phyloP scores from a whole-genome alignment of 768 basidiomycete genomes.

The Coprinopsis marcescibilis region DNA sequence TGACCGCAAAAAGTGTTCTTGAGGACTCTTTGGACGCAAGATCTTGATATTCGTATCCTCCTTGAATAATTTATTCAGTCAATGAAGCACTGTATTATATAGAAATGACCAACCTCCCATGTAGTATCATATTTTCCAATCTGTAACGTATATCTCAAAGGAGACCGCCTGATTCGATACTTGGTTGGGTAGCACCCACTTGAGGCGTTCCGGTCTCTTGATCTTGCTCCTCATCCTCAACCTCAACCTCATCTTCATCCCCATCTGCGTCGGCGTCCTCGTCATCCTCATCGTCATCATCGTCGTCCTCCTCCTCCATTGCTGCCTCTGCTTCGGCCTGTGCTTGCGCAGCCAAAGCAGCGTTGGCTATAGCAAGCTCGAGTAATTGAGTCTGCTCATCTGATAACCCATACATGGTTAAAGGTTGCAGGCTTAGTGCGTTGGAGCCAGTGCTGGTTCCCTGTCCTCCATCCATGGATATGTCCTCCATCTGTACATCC shows the following conservation, averaged over 20 bases:
- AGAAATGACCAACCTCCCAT: background rate
- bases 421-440: constrained; percentile 26
- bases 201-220: constrained; percentile 9
- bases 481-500: constrained; percentile 7
- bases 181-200: background rate
- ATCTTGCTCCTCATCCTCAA: constrained; percentile 28
- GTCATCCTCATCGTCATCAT: constrained; percentile 40
- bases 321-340: constrained; percentile 78
- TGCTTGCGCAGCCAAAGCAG: constrained; percentile 68
- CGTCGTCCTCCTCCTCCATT: constrained; percentile 64
- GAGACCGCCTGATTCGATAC: background rate
- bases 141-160: constrained; percentile 5
- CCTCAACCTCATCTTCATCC: constrained; percentile 39
- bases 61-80: constrained; percentile 4
- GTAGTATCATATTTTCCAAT: constrained; percentile 2
- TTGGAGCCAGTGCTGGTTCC: constrained; percentile 4
- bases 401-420: constrained; percentile 67
- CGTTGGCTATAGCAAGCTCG: constrained; percentile 69
- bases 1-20: constrained; percentile 1
- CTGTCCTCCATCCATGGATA: constrained; percentile 11
- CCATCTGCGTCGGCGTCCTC: constrained; percentile 49
- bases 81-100: background rate
- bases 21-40: background rate
- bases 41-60: background rate
- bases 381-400: constrained; percentile 66